Evolutionary conservation across 805 yeast genomes (phyloP), one percentile per base, ranked within the genome.

Genomic region (Yamadazyma philogaea): DNA sequence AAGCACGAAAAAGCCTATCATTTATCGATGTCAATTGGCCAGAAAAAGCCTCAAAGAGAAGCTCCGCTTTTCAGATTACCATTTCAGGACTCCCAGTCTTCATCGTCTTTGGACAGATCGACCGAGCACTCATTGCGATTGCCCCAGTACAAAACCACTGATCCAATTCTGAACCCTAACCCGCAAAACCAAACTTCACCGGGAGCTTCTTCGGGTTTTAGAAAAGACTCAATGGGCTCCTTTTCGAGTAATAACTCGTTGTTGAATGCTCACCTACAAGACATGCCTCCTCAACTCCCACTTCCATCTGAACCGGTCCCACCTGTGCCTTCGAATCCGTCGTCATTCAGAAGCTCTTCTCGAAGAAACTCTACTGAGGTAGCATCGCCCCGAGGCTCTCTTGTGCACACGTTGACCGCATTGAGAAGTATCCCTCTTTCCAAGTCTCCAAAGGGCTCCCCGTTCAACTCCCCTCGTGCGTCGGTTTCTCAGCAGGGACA

Each of bases 51-150:
- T 3, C 43, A 33, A 6, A 51, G 36, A 39, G 39, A 68, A 5
- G 64, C 72, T 1, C 85, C 84, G 2, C 74, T 66, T 37, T 84
- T 84, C 56, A 70, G 93, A 54, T 66, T 79, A 12, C 91, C 91
- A 0, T 84, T 84, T 55, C 87, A 82, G 55, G 86, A 82, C 16
- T 20, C 43, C 2, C 16, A 20, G 14, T 40, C 43, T 5, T 16
- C 32, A 4, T 10, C 42, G 8, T 39, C 42, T n/a, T 31, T 39
- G 24, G 42, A 39, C 17, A 39, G 15, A 18, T 32, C 37, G 16
- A 18, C 42, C 14, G 42, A 39, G 11, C 44, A 41, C 17, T 35
- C 37, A 18, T 41, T 41, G n/a, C 34, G 34, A 10, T 28, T 37
- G 7, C 40, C 41, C 11, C 39, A 26, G 15, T 35, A 40, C 2